phyloP scores from a whole-genome alignment of 805 yeast species.

The Kurtzmaniella fragi region DNA sequence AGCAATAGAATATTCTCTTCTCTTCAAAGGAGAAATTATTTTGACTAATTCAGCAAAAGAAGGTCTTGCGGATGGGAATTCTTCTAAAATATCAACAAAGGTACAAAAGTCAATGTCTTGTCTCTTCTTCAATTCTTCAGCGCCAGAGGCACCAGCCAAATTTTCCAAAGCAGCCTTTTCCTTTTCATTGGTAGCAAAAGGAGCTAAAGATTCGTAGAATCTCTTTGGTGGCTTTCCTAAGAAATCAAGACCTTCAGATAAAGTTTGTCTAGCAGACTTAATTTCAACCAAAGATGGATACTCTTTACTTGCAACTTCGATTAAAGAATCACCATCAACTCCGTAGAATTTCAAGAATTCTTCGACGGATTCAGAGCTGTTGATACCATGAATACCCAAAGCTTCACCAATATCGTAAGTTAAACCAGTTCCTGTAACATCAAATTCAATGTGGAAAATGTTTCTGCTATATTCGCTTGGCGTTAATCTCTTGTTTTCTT shows the following conservation, averaged over 20 bases:
- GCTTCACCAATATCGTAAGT: conserved; percentile 96
- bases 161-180: conserved; percentile 60
- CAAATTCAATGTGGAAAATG: conserved; percentile 95
- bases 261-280: conserved; percentile 77
- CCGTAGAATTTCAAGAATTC: conserved; percentile 70
- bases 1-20: conserved; percentile 97
- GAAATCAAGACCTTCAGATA: conserved; percentile 76
- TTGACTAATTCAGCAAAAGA: conserved; percentile 60
- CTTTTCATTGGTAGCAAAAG: conserved; percentile 61
- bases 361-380: conserved; percentile 58
- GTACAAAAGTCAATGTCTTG: conserved; percentile 80
- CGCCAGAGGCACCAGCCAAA: conserved; percentile 75
- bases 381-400: conserved; percentile 90
- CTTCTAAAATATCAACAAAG: conserved; percentile 74
- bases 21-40: conserved; percentile 80
- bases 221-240: conserved; percentile 95
- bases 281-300: conserved; percentile 54
- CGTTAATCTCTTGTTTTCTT: conserved; percentile 87
- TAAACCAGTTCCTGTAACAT: conserved; percentile 83
- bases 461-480: conserved; percentile 87
- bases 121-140: conserved; percentile 74
- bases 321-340: conserved; percentile 60
- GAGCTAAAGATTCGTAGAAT: conserved; percentile 80
- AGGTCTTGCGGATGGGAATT: conserved; percentile 82
- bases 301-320: conserved; percentile 69